Percentiles rank a stretch among this genome's conserved stretches.
phyloP scores from a whole-genome alignment of 352 stramenopile species.

The Pythium rishiriense region DNA sequence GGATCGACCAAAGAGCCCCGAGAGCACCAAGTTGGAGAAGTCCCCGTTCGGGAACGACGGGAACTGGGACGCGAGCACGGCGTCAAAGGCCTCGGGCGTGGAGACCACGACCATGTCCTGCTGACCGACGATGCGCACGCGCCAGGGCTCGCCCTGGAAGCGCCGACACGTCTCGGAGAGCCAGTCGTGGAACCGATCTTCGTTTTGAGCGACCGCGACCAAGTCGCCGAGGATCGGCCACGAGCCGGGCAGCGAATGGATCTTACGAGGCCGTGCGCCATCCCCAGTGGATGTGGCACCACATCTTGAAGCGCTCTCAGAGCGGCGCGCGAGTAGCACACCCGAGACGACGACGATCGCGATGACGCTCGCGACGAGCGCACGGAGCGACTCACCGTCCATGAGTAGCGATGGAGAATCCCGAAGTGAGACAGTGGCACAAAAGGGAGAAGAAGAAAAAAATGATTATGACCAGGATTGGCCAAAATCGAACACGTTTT shows the following conservation, averaged over 20 bases:
- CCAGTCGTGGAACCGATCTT: constrained; percentile 16
- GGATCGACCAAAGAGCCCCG: constrained; percentile 24
- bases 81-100: constrained; percentile 31
- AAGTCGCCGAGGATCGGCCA: constrained; percentile 5
- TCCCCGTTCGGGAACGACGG: constrained; percentile 29
- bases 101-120: constrained; percentile 25
- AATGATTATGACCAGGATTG: no score
- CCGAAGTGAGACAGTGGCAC: no score
- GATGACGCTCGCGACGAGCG: no score
- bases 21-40: constrained; percentile 18
- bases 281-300: no score
- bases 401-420: no score
- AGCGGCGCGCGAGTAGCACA: no score
- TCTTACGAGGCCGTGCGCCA: background rate
- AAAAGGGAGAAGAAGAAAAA: no score
- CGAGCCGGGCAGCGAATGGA: constrained; percentile 3
- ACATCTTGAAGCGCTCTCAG: no score
- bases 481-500: no score
- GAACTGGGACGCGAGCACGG: constrained; percentile 34
- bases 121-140: constrained; percentile 20
- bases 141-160: constrained; percentile 23
- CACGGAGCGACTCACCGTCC: no score
- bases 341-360: no score
- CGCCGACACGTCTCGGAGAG: constrained; percentile 4
- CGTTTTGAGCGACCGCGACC: background rate